phyloP scores from a whole-genome alignment of 2,329 filamentous ascomycete species.

The Didymella lethalis region DNA sequence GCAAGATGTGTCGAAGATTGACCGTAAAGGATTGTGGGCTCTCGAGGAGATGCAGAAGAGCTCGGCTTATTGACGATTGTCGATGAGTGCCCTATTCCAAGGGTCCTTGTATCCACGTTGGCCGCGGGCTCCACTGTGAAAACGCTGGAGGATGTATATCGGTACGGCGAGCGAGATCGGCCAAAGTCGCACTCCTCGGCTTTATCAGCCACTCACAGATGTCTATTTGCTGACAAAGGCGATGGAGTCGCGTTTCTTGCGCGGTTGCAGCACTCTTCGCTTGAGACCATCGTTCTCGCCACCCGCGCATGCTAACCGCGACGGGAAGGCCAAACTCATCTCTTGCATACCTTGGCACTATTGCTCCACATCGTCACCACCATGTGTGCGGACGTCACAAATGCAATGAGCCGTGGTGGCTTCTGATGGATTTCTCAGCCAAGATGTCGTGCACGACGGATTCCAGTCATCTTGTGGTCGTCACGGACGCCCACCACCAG shows the following conservation, averaged over 20 bases:
- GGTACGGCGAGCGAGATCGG: slow-evolving; percentile 24
- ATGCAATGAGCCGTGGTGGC: slow-evolving; percentile 18
- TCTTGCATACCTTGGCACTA: slow-evolving; percentile 23
- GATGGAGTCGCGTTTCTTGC: background rate
- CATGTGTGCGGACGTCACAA: slow-evolving; percentile 31
- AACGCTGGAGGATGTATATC: slow-evolving; percentile 9
- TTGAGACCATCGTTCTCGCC: slow-evolving; percentile 8
- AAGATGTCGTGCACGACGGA: slow-evolving; percentile 23
- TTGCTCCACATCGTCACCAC: slow-evolving; percentile 28
- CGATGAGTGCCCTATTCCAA: slow-evolving; percentile 26
- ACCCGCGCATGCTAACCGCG: slow-evolving; percentile 2
- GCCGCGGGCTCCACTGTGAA: slow-evolving; percentile 23
- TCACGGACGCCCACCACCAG: slow-evolving; percentile 21
- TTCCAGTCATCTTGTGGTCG: slow-evolving; percentile 20
- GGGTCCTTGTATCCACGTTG: slow-evolving; percentile 14
- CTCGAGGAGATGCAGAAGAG: slow-evolving; percentile 21
- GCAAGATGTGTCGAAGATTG: slow-evolving; percentile 39
- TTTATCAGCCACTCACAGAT: slow-evolving; percentile 22
- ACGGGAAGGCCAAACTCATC: slow-evolving; percentile 39
- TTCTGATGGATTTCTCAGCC: slow-evolving; percentile 28
- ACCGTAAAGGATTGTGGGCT: slow-evolving; percentile 18
- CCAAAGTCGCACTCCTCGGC: slow-evolving; percentile 26
- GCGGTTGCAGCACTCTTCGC: slow-evolving; percentile 8
- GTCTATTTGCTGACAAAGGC: slow-evolving; percentile 19
- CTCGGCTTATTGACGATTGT: slow-evolving; percentile 23